These are phyloP conservation scores for cucumber (Cucumis sativus) DNA, from an alignment of 306 rosid genomes.

Conservation along the genomic window DNA sequence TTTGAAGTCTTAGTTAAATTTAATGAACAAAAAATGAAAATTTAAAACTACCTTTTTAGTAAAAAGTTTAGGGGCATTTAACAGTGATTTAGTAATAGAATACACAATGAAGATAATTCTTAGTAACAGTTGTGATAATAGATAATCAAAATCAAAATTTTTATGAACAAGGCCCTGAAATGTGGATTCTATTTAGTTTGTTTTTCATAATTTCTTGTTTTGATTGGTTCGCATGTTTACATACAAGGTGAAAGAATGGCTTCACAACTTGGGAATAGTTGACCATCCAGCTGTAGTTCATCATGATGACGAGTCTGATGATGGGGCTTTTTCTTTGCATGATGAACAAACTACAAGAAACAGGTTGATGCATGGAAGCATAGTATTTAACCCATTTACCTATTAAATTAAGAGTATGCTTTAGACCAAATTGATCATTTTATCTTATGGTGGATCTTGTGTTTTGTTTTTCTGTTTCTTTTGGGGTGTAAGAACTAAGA, in stretches of 20 bases:
- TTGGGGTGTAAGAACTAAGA: background rate
- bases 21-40: background rate
- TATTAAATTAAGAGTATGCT: background rate
- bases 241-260: constrained; percentile 83
- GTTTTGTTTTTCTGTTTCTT: background rate
- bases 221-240: constrained; percentile 3
- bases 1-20: background rate
- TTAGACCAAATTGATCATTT: background rate
- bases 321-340: constrained; percentile 55
- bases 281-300: constrained; percentile 65
- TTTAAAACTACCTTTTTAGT: background rate
- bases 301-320: constrained; percentile 82
- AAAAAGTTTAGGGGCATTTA: background rate
- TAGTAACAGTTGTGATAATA: background rate
- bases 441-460: background rate
- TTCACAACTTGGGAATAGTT: constrained; percentile 66
- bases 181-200: constrained; percentile 5
- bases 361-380: constrained; percentile 24
- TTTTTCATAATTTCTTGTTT: background rate
- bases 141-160: background rate
- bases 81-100: background rate
- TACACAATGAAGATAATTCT: background rate
- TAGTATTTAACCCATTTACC: background rate
- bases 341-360: constrained; percentile 46
- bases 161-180: background rate